phyloP scores from a whole-genome alignment of 2,329 filamentous ascomycete species.

The Xylariaceae sp. region DNA sequence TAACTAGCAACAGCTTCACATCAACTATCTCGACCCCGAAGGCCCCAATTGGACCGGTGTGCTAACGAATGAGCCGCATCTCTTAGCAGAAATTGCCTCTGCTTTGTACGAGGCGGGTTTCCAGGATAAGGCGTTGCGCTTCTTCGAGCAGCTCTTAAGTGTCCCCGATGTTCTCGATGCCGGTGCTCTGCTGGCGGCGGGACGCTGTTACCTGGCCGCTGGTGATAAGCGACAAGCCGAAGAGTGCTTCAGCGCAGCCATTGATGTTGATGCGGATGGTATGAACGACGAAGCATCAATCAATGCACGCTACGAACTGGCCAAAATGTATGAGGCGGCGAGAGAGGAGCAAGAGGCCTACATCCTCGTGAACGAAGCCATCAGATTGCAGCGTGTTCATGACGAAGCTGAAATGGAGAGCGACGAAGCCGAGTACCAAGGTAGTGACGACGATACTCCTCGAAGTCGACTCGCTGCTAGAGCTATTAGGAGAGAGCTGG shows the following conservation, averaged over 20 bases:
- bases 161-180: slow-evolving; percentile 47
- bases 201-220: slow-evolving; percentile 62
- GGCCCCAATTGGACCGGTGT: slow-evolving; percentile 43
- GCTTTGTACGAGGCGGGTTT: slow-evolving; percentile 39
- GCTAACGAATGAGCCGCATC: slow-evolving; percentile 65
- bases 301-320: slow-evolving; percentile 71
- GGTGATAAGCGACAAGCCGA: slow-evolving; percentile 64
- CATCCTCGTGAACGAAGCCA: slow-evolving; percentile 68
- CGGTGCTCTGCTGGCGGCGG: slow-evolving; percentile 50
- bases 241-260: slow-evolving; percentile 68
- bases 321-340: slow-evolving; percentile 74
- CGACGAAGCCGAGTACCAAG: slow-evolving; percentile 27
- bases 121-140: slow-evolving; percentile 44
- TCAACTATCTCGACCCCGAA: slow-evolving; percentile 64
- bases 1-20: slow-evolving; percentile 49
- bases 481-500: slow-evolving; percentile 5
- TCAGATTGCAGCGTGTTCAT: slow-evolving; percentile 53
- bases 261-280: slow-evolving; percentile 66
- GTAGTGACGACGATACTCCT: slow-evolving; percentile 12
- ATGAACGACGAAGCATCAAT: slow-evolving; percentile 50
- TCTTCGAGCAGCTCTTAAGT: slow-evolving; percentile 50
- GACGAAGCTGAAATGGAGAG: slow-evolving; percentile 30
- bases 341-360: slow-evolving; percentile 71
- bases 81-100: slow-evolving; percentile 64
- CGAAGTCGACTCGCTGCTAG: background rate